Conservation (phyloP, 495 filamentous ascomycete species). For the Penicillium pulvis region DNA sequence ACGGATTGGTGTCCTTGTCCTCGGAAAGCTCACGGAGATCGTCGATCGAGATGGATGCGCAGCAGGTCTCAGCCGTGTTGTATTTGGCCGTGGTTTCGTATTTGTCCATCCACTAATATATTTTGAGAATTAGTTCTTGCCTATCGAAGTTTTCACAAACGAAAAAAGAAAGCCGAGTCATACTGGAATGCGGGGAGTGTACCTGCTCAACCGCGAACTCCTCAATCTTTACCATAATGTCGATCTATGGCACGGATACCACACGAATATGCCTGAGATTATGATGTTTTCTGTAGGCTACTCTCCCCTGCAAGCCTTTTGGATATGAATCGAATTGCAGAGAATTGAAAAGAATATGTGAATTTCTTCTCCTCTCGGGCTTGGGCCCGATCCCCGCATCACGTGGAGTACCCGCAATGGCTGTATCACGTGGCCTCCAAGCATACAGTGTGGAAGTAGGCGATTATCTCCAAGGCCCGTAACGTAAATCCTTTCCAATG, state of each 20-base stretch:
- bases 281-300: background rate
- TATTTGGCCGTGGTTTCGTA: constrained; percentile 74
- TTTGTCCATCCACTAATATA: constrained; percentile 80
- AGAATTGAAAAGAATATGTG: background rate
- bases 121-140: constrained; percentile 8
- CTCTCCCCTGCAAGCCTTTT: background rate
- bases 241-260: background rate
- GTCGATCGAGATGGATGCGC: constrained; percentile 75
- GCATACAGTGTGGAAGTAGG: too few species aligned
- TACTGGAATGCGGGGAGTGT: constrained; percentile 22
- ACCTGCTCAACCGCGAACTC: constrained; percentile 80
- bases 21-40: constrained; percentile 64
- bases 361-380: background rate
- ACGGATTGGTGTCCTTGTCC: constrained; percentile 46
- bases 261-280: background rate
- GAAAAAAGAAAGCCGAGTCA: constrained; percentile 3
- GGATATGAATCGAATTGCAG: background rate
- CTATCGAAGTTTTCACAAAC: background rate
- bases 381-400: constrained; percentile 3
- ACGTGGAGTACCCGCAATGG: background rate
- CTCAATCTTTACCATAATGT: constrained; percentile 19
- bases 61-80: constrained; percentile 89
- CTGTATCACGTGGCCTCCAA: background rate
- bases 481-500: too few species aligned
- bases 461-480: too few species aligned